Conservation (phyloP, 2,329 filamentous ascomycete genomes). For the Botryotinia convoluta region DNA sequence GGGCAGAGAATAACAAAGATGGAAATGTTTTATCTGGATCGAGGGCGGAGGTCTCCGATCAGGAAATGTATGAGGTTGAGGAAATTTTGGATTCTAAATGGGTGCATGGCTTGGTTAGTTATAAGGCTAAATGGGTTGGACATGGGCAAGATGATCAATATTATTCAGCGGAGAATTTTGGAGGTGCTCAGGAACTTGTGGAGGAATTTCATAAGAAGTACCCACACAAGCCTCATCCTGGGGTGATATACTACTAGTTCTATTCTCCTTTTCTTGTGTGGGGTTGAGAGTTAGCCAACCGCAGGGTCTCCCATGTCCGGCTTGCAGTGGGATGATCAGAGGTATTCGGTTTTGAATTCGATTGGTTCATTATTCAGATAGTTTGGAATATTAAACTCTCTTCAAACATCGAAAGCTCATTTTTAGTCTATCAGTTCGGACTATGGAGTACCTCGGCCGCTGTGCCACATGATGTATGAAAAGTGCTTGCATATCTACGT, state of each 20-base stretch:
- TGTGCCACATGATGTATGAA: background rate
- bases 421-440: background rate
- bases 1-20: background rate
- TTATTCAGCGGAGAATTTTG: background rate
- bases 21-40: background rate
- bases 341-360: fast-evolving
- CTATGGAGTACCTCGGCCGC: fast-evolving
- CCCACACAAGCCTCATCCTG: background rate
- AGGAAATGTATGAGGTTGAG: background rate
- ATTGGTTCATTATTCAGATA: background rate
- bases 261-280: background rate
- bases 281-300: background rate
- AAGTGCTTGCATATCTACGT: background rate
- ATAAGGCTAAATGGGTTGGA: background rate
- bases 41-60: too few relatives aligned
- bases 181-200: background rate
- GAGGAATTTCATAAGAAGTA: background rate
- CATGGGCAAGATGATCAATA: background rate
- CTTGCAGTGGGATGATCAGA: fast-evolving
- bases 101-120: background rate
- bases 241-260: background rate
- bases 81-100: background rate
- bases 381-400: background rate
- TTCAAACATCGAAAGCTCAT: background rate
- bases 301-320: fast-evolving